A percentile compares a stretch with the other conserved stretches of the same genome.
phyloP scores from a whole-genome alignment of 202 grass and related monocot species.

The Digitaria exilis region DNA sequence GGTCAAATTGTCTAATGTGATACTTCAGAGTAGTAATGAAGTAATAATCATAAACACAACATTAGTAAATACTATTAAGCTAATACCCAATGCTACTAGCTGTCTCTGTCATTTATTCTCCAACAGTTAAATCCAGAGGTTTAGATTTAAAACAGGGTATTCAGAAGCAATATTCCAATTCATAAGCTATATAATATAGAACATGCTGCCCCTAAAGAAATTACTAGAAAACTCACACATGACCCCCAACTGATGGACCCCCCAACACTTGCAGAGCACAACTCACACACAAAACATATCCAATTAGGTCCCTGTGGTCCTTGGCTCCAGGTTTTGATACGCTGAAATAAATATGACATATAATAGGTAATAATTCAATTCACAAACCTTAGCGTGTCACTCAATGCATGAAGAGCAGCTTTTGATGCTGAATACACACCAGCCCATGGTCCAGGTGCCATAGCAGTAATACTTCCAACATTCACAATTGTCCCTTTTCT shows the following conservation, averaged over 20 bases:
- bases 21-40: neutral
- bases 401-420: slow-evolving; percentile 88
- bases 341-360: neutral
- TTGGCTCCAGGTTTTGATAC: neutral
- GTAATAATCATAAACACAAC: neutral
- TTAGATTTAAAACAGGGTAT: neutral
- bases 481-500: slow-evolving; percentile 84
- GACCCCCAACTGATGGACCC: too few species aligned
- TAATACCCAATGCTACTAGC: neutral
- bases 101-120: neutral
- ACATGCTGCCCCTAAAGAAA: neutral
- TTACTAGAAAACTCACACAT: too few species aligned
- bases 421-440: slow-evolving; percentile 92
- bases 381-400: slow-evolving; percentile 78
- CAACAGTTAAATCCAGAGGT: neutral
- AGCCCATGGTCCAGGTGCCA: slow-evolving; percentile 96
- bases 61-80: neutral
- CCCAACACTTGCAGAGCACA: neutral
- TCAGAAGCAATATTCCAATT: neutral
- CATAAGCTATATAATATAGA: neutral
- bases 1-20: slow-evolving; percentile 1
- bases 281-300: neutral
- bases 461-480: slow-evolving; percentile 78
- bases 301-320: neutral
- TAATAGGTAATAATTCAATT: neutral